phyloP scores from a whole-genome alignment of 2,329 filamentous ascomycete species.

The Cryphonectria japonica region DNA sequence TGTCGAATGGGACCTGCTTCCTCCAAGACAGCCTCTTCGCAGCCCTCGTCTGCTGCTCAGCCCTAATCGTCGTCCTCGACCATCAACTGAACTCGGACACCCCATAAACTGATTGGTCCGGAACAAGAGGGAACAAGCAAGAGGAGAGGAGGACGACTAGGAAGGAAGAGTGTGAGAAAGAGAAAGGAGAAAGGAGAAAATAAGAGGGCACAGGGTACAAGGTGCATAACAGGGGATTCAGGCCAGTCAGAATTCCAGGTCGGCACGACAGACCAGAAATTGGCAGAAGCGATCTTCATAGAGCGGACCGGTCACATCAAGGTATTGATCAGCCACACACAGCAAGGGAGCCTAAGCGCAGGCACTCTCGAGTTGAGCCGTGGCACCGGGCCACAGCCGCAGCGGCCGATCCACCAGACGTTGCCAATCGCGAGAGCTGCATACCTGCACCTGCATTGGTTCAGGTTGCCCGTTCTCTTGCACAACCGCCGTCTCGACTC shows the following conservation, averaged over 20 bases:
- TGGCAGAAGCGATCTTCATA: constrained; percentile 19
- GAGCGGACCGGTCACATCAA: constrained; percentile 5
- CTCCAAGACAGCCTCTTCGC: constrained; percentile 20
- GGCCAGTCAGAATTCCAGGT: constrained; percentile 18
- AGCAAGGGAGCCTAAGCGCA: constrained; percentile 27
- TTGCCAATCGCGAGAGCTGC: constrained; percentile 31
- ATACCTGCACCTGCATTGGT: constrained; percentile 23
- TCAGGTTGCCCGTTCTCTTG: constrained; percentile 30
- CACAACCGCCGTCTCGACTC: constrained; percentile 36
- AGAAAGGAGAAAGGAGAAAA: neutral
- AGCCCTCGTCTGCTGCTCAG: constrained; percentile 14
- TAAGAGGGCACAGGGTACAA: constrained; percentile 4
- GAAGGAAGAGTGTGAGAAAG: neutral
- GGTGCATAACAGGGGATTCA: constrained; percentile 19
- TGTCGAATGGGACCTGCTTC: constrained; percentile 25
- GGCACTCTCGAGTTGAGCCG: constrained; percentile 24
- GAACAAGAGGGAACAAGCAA: constrained; percentile 11
- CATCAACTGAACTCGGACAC: constrained; percentile 9
- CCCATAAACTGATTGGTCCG: constrained; percentile 7
- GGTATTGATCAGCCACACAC: constrained; percentile 23
- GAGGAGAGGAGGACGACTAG: constrained; percentile 3
- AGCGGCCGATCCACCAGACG: constrained; percentile 25
- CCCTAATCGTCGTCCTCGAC: constrained; percentile 16
- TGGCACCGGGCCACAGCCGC: constrained; percentile 27
- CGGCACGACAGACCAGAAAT: constrained; percentile 14